Percentiles rank a stretch among this genome's conserved stretches.
These are phyloP conservation scores for Oryza meyeriana DNA, from an alignment of 176 grass and related monocot species.

Conservation along the genomic window DNA sequence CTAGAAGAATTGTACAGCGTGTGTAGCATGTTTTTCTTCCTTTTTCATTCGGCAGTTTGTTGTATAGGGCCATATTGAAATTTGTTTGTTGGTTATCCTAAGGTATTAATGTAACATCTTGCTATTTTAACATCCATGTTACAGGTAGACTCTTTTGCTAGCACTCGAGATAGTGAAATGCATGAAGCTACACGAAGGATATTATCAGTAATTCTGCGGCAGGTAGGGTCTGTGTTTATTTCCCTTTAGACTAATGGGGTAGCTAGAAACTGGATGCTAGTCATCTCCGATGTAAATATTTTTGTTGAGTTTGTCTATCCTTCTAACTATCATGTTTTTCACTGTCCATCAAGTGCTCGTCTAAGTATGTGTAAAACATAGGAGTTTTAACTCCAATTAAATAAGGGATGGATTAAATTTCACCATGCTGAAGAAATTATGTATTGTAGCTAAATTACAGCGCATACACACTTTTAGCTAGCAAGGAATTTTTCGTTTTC, in stretches of 20 bases:
- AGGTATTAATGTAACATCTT: neutral
- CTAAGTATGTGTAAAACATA: neutral
- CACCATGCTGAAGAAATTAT: neutral
- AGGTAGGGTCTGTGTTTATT: conserved; percentile 49
- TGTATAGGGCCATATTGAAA: neutral
- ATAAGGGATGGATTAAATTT: neutral
- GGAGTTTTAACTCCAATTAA: neutral
- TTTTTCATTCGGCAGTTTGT: neutral
- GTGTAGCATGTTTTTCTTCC: neutral
- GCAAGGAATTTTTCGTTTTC: neutral
- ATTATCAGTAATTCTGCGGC: conserved; percentile 90
- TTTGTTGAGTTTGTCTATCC: conserved; percentile 14
- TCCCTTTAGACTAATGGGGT: neutral
- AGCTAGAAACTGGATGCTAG: neutral
- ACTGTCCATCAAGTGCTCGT: neutral
- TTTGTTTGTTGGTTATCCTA: conserved; percentile 19
- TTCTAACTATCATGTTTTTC: neutral
- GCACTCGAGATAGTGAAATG: conserved; percentile 82
- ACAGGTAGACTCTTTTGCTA: conserved; percentile 94
- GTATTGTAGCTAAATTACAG: neutral
- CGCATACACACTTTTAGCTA: neutral
- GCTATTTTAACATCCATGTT: conserved; percentile 12
- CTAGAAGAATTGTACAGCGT: neutral
- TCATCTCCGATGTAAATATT: neutral
- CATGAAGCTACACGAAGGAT: conserved; percentile 98